These are phyloP conservation scores for Fusarium neocosmosporiellum DNA, from an alignment of 2,329 filamentous ascomycete genomes.

Conservation along the genomic window DNA sequence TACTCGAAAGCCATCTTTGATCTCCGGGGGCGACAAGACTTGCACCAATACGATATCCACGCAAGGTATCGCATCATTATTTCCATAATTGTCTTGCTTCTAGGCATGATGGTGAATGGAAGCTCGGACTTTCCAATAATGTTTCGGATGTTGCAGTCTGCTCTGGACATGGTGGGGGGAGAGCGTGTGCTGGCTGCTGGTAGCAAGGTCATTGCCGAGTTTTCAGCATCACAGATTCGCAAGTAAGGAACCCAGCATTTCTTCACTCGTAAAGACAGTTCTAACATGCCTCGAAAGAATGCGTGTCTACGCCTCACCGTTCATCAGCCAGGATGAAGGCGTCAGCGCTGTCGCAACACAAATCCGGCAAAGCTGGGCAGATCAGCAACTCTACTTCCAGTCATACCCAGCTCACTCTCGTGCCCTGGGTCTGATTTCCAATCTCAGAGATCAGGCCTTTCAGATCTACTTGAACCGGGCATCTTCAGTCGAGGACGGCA, in stretches of 20 bases:
- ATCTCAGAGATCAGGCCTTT: slow-evolving; percentile 28
- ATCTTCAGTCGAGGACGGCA: background rate
- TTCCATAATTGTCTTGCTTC: slow-evolving; percentile 36
- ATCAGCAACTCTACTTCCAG: slow-evolving; percentile 66
- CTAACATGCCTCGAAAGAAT: slow-evolving; percentile 14
- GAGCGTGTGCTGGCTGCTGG: slow-evolving; percentile 14
- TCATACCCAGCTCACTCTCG: slow-evolving; percentile 19
- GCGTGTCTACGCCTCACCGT: slow-evolving; percentile 37
- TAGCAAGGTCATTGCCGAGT: slow-evolving; percentile 20
- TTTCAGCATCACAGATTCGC: slow-evolving; percentile 33
- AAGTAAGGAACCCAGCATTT: slow-evolving; percentile 22
- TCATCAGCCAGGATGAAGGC: slow-evolving; percentile 33
- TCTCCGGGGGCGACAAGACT: slow-evolving; percentile 14
- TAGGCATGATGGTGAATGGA: slow-evolving; percentile 42
- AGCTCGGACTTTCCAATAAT: slow-evolving; percentile 41
- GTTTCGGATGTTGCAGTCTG: slow-evolving; percentile 41
- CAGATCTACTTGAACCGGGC: slow-evolving; percentile 24
- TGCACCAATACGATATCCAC: slow-evolving; percentile 18
- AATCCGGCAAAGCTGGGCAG: slow-evolving; percentile 21
- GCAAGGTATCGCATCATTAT: slow-evolving; percentile 31
- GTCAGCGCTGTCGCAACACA: slow-evolving; percentile 28
- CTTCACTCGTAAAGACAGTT: slow-evolving; percentile 60
- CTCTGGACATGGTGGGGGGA: slow-evolving; percentile 33
- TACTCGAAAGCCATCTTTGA: slow-evolving; percentile 29
- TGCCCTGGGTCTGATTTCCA: slow-evolving; percentile 2